Conservation (phyloP, 2,329 filamentous ascomycete genomes). For the Scedosporium dehoogii region DNA sequence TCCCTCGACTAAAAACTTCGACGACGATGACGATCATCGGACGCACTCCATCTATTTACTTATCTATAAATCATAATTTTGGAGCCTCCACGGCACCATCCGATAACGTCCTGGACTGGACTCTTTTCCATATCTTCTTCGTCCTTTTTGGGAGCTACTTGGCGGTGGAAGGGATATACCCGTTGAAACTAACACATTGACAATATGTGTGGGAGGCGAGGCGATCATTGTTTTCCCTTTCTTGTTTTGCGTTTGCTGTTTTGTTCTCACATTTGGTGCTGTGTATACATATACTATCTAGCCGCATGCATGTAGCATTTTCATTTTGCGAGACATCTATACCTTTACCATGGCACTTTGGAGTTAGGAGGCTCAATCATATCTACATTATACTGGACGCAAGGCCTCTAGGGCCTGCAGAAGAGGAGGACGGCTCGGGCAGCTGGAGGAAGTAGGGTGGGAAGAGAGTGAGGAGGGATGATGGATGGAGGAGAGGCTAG, state of each 20-base stretch:
- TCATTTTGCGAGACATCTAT: background rate
- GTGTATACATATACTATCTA: background rate
- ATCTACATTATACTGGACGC: background rate
- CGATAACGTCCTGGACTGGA: background rate
- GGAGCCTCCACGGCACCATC: background rate
- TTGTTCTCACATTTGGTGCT: background rate
- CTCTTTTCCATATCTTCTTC: slow-evolving; percentile 14
- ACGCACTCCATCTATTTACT: background rate
- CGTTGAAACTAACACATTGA: background rate
- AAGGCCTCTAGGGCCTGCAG: background rate
- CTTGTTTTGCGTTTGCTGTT: background rate
- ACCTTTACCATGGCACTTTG: background rate
- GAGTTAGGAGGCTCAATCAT: background rate
- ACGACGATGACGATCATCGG: too few species aligned
- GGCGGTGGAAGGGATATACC: slow-evolving; percentile 3
- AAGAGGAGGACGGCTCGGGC: background rate
- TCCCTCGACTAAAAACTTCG: background rate
- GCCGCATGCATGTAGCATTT: background rate
- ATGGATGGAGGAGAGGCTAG: background rate
- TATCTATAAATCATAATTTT: background rate
- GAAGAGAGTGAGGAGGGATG: background rate
- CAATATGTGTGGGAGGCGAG: background rate
- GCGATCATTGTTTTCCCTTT: background rate
- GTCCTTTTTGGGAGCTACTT: slow-evolving; percentile 16
- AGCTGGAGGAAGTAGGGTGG: background rate